Base-by-base conservation (phyloP, 2,329 filamentous ascomycete genomes). In the Alternaria alternata region DNA sequence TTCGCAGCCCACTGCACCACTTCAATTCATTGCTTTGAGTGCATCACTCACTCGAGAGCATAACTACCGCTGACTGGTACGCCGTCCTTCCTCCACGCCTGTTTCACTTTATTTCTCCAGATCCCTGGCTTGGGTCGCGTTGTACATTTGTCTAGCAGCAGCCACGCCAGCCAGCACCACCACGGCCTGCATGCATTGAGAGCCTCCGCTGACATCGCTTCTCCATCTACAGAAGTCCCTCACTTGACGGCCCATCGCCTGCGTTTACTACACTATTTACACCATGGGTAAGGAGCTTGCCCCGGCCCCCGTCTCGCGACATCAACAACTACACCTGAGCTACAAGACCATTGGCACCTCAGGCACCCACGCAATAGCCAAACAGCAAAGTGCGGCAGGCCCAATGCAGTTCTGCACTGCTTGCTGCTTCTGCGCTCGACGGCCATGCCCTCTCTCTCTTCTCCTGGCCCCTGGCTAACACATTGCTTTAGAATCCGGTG, bases 401-500 rank as follows among this genome's bases (percentile, higher is more conserved):
- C 48, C 57, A 57, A 63, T 59, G 60, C 63, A 54, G 59, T 53
- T 57, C 62, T 57, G 51, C 62, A 44, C 49, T 47, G 60, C 41
- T 60, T 60, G 67, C 48, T 63, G 64, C 61, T 61, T 61, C 63
- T 48, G 57, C 47, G 41, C 20, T 36, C 28, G 41, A 59, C 42
- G 46, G 47, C 44, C 52, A 51, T 49, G 56, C 14, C 0, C 32
- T 36, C 49, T 39, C n/a, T 20, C 36, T 39, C 18, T 5, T 18
- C 18, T 18, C 54, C 59, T 42, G 49, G 62, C 52, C 66, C 68
- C 55, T 63, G 61, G 71, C 75, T 78, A 63, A 78, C 66, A 36
- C 22, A 24, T 41, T 47, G 36, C 48, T 47, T 66, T 73, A 83
- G 81, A 81, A 69, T 79, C 81, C 70, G 80, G 81, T 72, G 75